Percentiles rank a stretch among this genome's conserved stretches.
phyloP scores from a whole-genome alignment of 2,329 filamentous ascomycete species.

The Leptodontidium sp. region DNA sequence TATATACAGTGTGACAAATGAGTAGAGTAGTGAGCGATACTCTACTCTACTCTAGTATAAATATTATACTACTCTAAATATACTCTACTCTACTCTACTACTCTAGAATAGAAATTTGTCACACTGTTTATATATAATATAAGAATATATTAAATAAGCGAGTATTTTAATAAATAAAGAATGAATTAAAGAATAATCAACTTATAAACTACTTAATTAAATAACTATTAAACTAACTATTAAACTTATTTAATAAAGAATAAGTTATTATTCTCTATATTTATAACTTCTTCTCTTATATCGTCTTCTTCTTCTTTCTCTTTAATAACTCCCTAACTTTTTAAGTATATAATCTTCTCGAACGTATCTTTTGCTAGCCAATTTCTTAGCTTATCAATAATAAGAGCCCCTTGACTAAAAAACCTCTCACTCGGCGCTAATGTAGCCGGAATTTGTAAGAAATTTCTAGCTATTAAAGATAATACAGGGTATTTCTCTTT shows the following conservation, averaged over 20 bases:
- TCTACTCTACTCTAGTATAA: neutral
- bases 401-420: too few relatives aligned
- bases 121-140: too few relatives aligned
- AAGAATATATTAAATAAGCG: too few relatives aligned
- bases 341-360: neutral
- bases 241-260: too few relatives aligned
- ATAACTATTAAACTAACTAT: too few relatives aligned
- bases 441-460: neutral
- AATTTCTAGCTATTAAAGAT: conserved; percentile 7
- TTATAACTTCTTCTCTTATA: too few relatives aligned
- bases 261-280: too few relatives aligned
- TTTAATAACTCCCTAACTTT: neutral
- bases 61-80: neutral
- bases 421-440: too few relatives aligned
- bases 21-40: neutral
- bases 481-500: conserved; percentile 4
- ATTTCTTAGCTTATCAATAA: neutral
- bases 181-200: too few relatives aligned
- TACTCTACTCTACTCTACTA: neutral
- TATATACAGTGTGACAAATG: neutral
- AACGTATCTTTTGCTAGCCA: neutral
- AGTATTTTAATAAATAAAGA: neutral
- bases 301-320: too few relatives aligned
- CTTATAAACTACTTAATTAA: too few relatives aligned
- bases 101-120: too few relatives aligned